Evolutionary conservation across 768 basidiomycete genomes (phyloP).

Genomic region (Amanita exitialis): DNA sequence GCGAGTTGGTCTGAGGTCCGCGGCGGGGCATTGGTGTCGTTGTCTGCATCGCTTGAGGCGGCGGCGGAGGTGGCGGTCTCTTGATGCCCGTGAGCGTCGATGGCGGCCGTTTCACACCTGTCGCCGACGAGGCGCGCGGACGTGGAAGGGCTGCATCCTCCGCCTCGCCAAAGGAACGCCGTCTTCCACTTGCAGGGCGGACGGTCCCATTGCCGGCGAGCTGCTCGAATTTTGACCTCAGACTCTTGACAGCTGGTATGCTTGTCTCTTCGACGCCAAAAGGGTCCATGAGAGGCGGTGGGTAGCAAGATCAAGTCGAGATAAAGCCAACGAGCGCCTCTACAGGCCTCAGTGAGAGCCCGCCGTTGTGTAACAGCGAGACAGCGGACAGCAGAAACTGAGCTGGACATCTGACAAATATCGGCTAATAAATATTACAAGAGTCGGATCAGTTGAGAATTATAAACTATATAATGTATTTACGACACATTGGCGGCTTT

Average conservation of each 20-base stretch:
- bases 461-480: background rate
- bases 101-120: background rate
- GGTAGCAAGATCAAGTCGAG: background rate
- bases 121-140: background rate
- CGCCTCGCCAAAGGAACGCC: background rate
- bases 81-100: conserved; percentile 1
- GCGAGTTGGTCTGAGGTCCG: background rate
- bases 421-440: background rate
- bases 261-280: conserved; percentile 41
- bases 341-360: background rate
- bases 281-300: background rate
- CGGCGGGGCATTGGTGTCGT: background rate
- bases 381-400: background rate
- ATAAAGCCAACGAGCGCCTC: background rate
- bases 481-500: background rate
- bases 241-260: conserved; percentile 54
- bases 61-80: conserved; percentile 10
- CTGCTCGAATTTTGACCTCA: conserved; percentile 65
- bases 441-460: background rate
- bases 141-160: background rate
- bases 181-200: background rate
- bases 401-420: no score
- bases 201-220: conserved; percentile 15
- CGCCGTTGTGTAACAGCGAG: background rate
- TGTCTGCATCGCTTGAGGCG: background rate